A percentile compares a stretch with the other conserved stretches of the same genome.
phyloP scores from a whole-genome alignment of 768 basidiomycete genomes.

The Mycena latifolia region DNA sequence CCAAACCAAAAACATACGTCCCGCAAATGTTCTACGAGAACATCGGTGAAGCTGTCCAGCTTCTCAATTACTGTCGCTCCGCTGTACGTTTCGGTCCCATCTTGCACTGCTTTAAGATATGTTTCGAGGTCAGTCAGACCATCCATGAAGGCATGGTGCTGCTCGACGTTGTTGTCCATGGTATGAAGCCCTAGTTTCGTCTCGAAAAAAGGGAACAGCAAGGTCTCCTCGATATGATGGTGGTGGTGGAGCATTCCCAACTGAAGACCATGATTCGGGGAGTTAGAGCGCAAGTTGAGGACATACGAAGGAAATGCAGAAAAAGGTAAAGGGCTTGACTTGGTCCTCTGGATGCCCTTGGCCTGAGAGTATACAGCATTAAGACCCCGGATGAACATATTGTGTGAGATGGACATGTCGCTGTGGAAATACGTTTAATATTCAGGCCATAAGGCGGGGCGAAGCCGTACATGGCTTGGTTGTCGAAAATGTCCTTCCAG shows the following conservation, averaged over 20 bases:
- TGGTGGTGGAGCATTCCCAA: slow-evolving; percentile 46
- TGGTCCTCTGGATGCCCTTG: slow-evolving; percentile 38
- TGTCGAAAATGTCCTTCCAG: slow-evolving; percentile 45
- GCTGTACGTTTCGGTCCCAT: slow-evolving; percentile 69
- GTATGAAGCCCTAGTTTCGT: slow-evolving; percentile 43
- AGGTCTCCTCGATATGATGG: slow-evolving; percentile 46
- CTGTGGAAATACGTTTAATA: slow-evolving; percentile 30
- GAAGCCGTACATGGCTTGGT: slow-evolving; percentile 42
- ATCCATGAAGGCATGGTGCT: slow-evolving; percentile 44
- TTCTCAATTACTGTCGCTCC: slow-evolving; percentile 37
- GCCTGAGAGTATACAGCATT: slow-evolving; percentile 46
- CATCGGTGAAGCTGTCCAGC: slow-evolving; percentile 44
- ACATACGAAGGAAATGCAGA: slow-evolving; percentile 44
- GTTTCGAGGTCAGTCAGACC: slow-evolving; percentile 41
- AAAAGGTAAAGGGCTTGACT: slow-evolving; percentile 44
- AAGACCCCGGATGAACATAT: slow-evolving; percentile 45
- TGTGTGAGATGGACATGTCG: slow-evolving; percentile 47
- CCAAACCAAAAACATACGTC: slow-evolving; percentile 35
- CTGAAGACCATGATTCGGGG: slow-evolving; percentile 26
- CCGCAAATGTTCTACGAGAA: slow-evolving; percentile 43
- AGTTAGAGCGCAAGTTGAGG: no score
- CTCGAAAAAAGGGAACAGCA: slow-evolving; percentile 45
- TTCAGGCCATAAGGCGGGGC: neutral
- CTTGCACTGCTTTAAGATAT: slow-evolving; percentile 69
- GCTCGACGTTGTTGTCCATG: slow-evolving; percentile 44